Conservation (phyloP, 164 flowering plant species). For the Sextonia rubra region DNA sequence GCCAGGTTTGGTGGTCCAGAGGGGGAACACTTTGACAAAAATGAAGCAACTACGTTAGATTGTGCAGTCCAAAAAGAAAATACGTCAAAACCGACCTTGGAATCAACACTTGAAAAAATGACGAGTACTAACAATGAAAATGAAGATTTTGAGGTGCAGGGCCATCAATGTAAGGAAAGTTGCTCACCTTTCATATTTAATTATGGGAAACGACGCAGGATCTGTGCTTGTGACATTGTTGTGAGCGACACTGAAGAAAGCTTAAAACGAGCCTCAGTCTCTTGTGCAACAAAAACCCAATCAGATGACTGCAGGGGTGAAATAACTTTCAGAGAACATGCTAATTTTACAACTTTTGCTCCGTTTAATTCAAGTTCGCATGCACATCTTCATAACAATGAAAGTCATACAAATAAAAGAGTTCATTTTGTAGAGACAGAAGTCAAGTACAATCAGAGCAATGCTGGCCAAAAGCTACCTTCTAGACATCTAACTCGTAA, state of each 20-base stretch:
- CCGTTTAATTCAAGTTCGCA: conserved; percentile 9
- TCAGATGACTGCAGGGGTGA: neutral
- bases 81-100: conserved; percentile 5
- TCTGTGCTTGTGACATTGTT: conserved; percentile 31
- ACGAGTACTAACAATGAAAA: conserved; percentile 17
- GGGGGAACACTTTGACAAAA: conserved; percentile 3
- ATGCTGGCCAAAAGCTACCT: conserved; percentile 19
- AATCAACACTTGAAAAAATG: conserved; percentile 3
- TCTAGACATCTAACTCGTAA: conserved; percentile 29
- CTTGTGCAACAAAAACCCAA: conserved; percentile 3
- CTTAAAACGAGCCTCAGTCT: conserved; percentile 5
- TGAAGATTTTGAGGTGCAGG: conserved; percentile 19
- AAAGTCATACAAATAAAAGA: conserved; percentile 36
- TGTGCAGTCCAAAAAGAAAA: neutral
- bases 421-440: conserved; percentile 56
- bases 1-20: conserved; percentile 3
- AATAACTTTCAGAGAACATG: conserved; percentile 7
- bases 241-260: conserved; percentile 16
- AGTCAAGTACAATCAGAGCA: conserved; percentile 18
- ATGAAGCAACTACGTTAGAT: conserved; percentile 8
- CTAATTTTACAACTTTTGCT: conserved; percentile 4
- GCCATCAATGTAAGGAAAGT: conserved; percentile 17
- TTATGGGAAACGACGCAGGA: conserved; percentile 16
- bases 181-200: conserved; percentile 29
- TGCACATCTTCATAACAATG: conserved; percentile 12